phyloP scores from a whole-genome alignment of 2,329 filamentous ascomycete genomes.

The Ceratocystis smalleyi region DNA sequence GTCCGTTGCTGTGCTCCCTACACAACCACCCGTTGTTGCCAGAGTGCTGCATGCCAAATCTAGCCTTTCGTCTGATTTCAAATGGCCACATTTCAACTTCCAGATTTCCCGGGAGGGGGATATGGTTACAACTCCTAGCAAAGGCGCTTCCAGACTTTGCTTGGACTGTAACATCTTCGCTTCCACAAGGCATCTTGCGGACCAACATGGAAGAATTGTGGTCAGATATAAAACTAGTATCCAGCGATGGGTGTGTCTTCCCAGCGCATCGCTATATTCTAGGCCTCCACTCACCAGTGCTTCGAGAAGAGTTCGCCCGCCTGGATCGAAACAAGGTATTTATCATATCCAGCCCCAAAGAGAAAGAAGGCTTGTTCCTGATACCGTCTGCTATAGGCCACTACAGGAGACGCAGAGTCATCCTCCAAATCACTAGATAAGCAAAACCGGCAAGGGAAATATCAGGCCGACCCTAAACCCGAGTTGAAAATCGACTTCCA shows the following conservation, averaged over 20 bases:
- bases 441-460: not conserved
- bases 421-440: not conserved
- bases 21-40: not conserved
- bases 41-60: too few species aligned
- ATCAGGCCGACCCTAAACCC: not conserved
- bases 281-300: not conserved
- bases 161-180: too few species aligned
- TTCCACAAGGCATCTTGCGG: not conserved
- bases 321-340: not conserved
- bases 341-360: too few species aligned
- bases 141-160: too few species aligned
- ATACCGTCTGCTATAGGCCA: not conserved
- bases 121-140: too few species aligned
- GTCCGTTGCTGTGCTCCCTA: not conserved
- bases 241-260: not conserved
- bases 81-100: too few species aligned
- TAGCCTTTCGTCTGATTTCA: not conserved
- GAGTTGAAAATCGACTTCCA: not conserved
- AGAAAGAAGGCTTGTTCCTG: not conserved
- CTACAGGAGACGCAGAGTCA: not conserved
- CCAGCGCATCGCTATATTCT: not conserved
- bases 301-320: not conserved
- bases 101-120: too few species aligned
- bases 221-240: not conserved
- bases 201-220: not conserved